Base-by-base conservation (phyloP, 2,329 filamentous ascomycete species). In the Huntiella abstrusa region DNA sequence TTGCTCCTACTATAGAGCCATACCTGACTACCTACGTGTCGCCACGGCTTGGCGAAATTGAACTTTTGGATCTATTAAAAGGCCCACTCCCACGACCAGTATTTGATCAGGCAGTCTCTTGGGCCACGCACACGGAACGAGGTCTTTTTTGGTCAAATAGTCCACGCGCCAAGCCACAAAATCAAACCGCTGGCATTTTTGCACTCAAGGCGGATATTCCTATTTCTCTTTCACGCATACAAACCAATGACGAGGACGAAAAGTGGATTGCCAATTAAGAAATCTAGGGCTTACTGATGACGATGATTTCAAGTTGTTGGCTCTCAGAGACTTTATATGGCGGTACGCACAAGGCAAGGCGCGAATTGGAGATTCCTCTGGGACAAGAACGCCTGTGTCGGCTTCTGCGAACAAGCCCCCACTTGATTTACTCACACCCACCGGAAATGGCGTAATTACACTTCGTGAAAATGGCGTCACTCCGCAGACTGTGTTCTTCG, bases 401-500 rank as follows among this genome's bases (percentile, higher is more conserved):
- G 43, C 22, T 15, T 12, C 35, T 7, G 13, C 19, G 4, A 35
- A 69, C n/a, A 68, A 83, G n/a, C 37, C 36, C 6, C 33, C 45
- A 33, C 44, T 75, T 94, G 10, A 71, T 96, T 5, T 70, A 77
- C 1, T 63, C 96, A 17, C 80, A 82, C 52, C 77, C 77, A 36
- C 65, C 93, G 44, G 77, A 28, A 28, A 28, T 28, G 22, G 22
- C 7, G 22, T 28, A 7, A 28, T 28, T 10, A 28, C 22, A 28
- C 22, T 28, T 28, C 22, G 22, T 10, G 22, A 28, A 28, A 28
- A 28, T 10, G 22, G 78, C 10, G 76, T 95, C 32, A 82, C 78
- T 2, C 81, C 83, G 3, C 84, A 94, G 57, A 96, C 84, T 0
- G 80, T 98, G 1, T 81, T 96, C 57, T 96, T 96, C 55, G 85